Percentiles rank a stretch among this genome's conserved stretches.
Conservation (phyloP, 2,329 filamentous ascomycete genomes). For the Endothia cerciana region DNA sequence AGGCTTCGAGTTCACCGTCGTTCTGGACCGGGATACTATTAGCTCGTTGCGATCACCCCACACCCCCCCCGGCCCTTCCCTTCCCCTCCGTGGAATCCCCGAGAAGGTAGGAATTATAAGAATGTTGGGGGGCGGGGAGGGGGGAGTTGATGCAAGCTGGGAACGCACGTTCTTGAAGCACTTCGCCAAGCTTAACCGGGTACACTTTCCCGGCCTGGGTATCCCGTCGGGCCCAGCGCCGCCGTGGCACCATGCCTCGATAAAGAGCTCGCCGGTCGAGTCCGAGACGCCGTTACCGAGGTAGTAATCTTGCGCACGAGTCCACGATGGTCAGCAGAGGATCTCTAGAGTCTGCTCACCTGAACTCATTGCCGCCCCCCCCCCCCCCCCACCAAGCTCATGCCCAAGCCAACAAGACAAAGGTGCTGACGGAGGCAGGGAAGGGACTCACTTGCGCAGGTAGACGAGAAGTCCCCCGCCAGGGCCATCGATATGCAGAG, state of each 20-base stretch:
- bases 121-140: too few relatives aligned
- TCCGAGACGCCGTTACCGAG: slow-evolving; percentile 26
- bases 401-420: too few relatives aligned
- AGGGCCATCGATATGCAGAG: not conserved
- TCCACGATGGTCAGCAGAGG: not conserved
- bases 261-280: slow-evolving; percentile 18
- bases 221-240: not conserved
- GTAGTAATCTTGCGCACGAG: slow-evolving; percentile 27
- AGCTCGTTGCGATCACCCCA: too few relatives aligned
- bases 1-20: slow-evolving; percentile 14
- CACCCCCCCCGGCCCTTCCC: too few relatives aligned
- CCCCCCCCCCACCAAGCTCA: too few relatives aligned
- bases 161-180: slow-evolving; percentile 26
- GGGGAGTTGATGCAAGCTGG: too few relatives aligned
- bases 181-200: slow-evolving; percentile 12
- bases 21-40: not conserved
- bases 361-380: too few relatives aligned
- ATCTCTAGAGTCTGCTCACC: too few relatives aligned
- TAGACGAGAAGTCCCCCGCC: not conserved
- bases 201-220: slow-evolving; percentile 7
- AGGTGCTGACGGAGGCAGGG: not conserved
- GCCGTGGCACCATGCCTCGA: slow-evolving; percentile 26
- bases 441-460: slow-evolving; percentile 4
- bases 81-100: too few relatives aligned
- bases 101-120: too few relatives aligned